A percentile compares a stretch with the other conserved stretches of the same genome.
Conservation (phyloP, 768 basidiomycete genomes). For the Psilocybe sp. region DNA sequence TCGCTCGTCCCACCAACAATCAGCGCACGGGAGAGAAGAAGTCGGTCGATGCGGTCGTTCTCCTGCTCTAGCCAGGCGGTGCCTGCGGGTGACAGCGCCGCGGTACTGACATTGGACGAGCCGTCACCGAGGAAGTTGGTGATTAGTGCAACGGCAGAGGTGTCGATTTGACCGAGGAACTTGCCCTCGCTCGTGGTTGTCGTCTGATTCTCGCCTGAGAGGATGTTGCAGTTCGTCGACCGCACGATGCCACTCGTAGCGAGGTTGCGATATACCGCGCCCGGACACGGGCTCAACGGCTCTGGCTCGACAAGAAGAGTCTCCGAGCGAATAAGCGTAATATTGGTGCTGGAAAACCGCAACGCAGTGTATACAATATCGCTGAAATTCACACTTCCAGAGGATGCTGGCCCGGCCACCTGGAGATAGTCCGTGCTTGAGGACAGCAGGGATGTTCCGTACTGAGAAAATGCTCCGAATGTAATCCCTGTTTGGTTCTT, state of each 20-base stretch:
- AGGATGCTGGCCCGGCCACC: neutral
- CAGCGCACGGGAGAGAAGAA: no score
- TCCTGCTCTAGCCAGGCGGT: no score
- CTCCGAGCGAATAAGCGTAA: slow-evolving; percentile 13
- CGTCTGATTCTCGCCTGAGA: neutral
- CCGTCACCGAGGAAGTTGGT: no score
- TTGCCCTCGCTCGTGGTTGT: no score
- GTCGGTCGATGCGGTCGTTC: no score
- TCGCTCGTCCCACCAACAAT: no score
- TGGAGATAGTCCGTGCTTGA: slow-evolving; percentile 9
- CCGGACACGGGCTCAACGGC: slow-evolving; percentile 5
- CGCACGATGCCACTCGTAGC: slow-evolving; percentile 13
- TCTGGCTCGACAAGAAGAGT: slow-evolving; percentile 4
- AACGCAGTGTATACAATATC: neutral
- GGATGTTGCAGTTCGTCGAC: slow-evolving; percentile 9
- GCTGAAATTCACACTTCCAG: neutral
- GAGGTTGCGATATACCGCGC: slow-evolving; percentile 5
- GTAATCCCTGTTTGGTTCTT: slow-evolving; percentile 7
- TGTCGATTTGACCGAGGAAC: no score
- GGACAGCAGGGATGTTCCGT: neutral
- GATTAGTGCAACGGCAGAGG: no score
- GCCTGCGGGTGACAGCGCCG: no score
- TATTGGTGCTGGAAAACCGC: slow-evolving; percentile 1
- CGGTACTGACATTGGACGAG: no score
- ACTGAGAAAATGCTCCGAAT: slow-evolving; percentile 8